Conservation (phyloP, 306 rosid species). For the Lithocarpus polystachyus region DNA sequence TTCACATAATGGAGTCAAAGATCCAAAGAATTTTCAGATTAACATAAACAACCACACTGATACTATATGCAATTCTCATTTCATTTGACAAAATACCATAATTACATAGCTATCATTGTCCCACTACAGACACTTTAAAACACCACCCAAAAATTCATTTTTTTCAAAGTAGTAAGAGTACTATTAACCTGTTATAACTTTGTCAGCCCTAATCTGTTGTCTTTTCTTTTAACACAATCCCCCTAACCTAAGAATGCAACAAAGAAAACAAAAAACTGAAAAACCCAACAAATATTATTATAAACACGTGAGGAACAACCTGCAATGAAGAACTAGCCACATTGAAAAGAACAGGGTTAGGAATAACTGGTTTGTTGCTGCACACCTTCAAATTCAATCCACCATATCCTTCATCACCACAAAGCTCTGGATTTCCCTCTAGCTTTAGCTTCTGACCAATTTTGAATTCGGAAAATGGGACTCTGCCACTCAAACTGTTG, state of each 20-base stretch:
- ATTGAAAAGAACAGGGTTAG: slow-evolving; percentile 36
- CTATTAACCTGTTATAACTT: slow-evolving; percentile 6
- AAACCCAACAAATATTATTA: neutral
- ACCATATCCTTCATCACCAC: slow-evolving; percentile 37
- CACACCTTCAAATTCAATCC: slow-evolving; percentile 38
- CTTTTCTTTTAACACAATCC: neutral
- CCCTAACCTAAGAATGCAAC: slow-evolving; percentile 13
- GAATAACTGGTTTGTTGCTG: slow-evolving; percentile 35
- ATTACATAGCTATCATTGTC: slow-evolving; percentile 2
- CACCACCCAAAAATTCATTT: neutral
- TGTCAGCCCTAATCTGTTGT: neutral
- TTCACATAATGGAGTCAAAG: no score
- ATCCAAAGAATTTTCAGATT: no score
- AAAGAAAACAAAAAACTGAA: slow-evolving; percentile 25
- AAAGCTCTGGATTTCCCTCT: slow-evolving; percentile 60
- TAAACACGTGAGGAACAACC: slow-evolving; percentile 32
- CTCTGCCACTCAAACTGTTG: slow-evolving; percentile 67
- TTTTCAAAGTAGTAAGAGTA: slow-evolving; percentile 13
- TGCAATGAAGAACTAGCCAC: slow-evolving; percentile 28
- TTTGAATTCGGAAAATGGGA: slow-evolving; percentile 35
- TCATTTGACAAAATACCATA: neutral
- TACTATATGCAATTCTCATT: neutral
- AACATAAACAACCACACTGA: no score
- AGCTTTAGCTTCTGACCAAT: slow-evolving; percentile 49
- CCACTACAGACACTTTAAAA: neutral